Evolutionary conservation across 352 stramenopile genomes (phyloP), one percentile per base, ranked within the genome.

Genomic region (Phytophthora capsici): DNA sequence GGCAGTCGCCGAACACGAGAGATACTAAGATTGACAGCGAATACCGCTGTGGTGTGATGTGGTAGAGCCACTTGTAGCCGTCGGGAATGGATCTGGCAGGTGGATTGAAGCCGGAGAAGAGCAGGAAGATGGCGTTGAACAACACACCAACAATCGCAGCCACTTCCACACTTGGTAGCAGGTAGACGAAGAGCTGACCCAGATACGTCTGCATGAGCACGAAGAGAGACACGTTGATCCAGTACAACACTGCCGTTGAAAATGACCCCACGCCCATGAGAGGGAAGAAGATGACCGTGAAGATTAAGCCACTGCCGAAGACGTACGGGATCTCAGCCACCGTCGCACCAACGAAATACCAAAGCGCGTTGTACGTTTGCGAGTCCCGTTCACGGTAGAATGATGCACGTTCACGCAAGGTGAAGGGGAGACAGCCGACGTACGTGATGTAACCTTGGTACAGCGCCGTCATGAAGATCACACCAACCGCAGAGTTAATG

Each of bases 381-480:
- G 86, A 80, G 16, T 78, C 69, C 26, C 88, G 75, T 36, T 82
- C 74, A 7, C 74, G 71, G 38, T 82, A 82, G 56, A 84, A 98
- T 46, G 90, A 32, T 8, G 28, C 6, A 3, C 28, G 28, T 32
- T 32, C 28, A 32, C 8, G 28, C 6, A 32, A 12, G 8, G 28
- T 32, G 8, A 32, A 32, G 6, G 28, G 28, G 2, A 32, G 28
- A 32, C 28, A 32, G 0, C 69, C 84, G 13, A 91, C 71, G 22
- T 91, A 82, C n/a, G 73, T 72, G 16, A 83, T 78, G 34, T 90
- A 66, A 22, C 75, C 70, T n/a, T 89, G 73, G 57, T 96, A 96
- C 54, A 88, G 44, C 2, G 88, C 81, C 0, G 79, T 75, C 9
- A 86, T 71, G 66, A 94, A 97, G 20, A 94, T 81, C 1, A 93